phyloP scores from a whole-genome alignment of 1,139 yeast genomes.

The Sugiyamaella castrensis region DNA sequence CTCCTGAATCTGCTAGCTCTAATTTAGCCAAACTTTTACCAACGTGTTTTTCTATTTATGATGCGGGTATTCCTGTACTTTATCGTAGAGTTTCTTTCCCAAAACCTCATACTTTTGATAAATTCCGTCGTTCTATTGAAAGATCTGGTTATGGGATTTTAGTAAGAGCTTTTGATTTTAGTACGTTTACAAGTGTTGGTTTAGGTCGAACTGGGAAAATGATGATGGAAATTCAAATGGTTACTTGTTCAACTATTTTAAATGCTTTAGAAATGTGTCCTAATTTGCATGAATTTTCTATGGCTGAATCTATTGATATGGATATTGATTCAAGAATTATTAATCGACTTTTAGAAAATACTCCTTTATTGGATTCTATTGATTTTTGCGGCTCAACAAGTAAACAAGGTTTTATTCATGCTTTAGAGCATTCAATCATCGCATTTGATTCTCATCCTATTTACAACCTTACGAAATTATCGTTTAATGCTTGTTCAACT shows the following conservation, averaged over 20 bases:
- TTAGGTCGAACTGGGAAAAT: slow-evolving; percentile 84
- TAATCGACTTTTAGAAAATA: slow-evolving; percentile 52
- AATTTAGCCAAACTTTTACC: slow-evolving; percentile 32
- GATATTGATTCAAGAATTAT: slow-evolving; percentile 66
- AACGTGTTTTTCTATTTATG: slow-evolving; percentile 37
- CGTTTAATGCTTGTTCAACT: slow-evolving; percentile 87
- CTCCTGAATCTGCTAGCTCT: slow-evolving; percentile 19
- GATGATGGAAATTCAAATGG: slow-evolving; percentile 91
- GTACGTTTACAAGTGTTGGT: slow-evolving; percentile 86
- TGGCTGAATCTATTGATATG: slow-evolving; percentile 81
- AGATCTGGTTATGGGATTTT: slow-evolving; percentile 57
- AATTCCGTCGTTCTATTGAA: slow-evolving; percentile 58
- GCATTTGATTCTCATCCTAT: slow-evolving; percentile 19
- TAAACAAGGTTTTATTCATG: slow-evolving; percentile 52
- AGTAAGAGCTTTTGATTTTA: slow-evolving; percentile 79
- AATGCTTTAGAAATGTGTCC: slow-evolving; percentile 61
- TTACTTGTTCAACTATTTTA: slow-evolving; percentile 66
- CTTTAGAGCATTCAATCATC: slow-evolving; percentile 21
- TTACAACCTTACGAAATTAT: slow-evolving; percentile 50
- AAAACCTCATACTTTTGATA: slow-evolving; percentile 78
- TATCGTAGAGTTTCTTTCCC: slow-evolving; percentile 72
- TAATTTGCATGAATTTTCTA: slow-evolving; percentile 71
- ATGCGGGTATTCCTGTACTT: slow-evolving; percentile 43
- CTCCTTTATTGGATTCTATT: slow-evolving; percentile 60
- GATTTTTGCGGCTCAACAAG: slow-evolving; percentile 92